Percentiles rank a stretch among this genome's conserved stretches.
phyloP scores from a whole-genome alignment of 352 stramenopile species.

The Phytopythium aichiense region DNA sequence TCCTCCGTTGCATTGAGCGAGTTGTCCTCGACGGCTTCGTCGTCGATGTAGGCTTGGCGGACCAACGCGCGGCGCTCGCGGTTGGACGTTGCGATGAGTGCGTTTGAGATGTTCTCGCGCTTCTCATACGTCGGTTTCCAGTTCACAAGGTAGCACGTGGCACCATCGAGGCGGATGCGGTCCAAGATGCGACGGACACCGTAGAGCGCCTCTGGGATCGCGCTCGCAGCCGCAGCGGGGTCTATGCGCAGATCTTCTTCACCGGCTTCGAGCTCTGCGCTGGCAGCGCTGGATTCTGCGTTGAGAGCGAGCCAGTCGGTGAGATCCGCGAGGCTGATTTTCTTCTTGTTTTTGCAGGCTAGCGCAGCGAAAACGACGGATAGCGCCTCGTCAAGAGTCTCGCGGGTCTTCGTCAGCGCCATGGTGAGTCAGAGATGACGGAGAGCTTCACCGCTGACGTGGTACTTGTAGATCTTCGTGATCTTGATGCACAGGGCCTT shows the following conservation, averaged over 20 bases:
- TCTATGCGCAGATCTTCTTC: constrained; percentile 1
- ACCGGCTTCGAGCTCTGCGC: background rate
- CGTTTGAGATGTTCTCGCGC: background rate
- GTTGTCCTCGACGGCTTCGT: constrained; percentile 18
- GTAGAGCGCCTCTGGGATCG: constrained; percentile 2
- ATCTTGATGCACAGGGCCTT: constrained; percentile 9
- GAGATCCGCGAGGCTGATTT: background rate
- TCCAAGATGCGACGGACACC: constrained; percentile 1
- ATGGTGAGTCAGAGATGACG: constrained; percentile 14
- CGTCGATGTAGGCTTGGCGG: constrained; percentile 13
- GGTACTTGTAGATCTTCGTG: constrained; percentile 4
- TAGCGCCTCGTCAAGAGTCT: constrained; percentile 2
- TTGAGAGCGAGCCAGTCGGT: background rate
- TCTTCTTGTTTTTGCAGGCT: constrained; percentile 6
- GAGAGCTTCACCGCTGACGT: constrained; percentile 8
- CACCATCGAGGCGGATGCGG: background rate
- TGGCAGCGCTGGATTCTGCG: background rate
- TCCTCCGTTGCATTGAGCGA: constrained; percentile 9
- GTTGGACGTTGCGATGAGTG: constrained; percentile 14
- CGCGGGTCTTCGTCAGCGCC: background rate
- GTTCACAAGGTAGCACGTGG: constrained; percentile 17
- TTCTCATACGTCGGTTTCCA: constrained; percentile 16
- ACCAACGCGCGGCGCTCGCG: constrained; percentile 15
- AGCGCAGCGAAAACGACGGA: constrained; percentile 6
- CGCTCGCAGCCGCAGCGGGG: background rate